These are phyloP conservation scores for Plasmopara viticola DNA, from an alignment of 352 stramenopile species.

Conservation along the genomic window DNA sequence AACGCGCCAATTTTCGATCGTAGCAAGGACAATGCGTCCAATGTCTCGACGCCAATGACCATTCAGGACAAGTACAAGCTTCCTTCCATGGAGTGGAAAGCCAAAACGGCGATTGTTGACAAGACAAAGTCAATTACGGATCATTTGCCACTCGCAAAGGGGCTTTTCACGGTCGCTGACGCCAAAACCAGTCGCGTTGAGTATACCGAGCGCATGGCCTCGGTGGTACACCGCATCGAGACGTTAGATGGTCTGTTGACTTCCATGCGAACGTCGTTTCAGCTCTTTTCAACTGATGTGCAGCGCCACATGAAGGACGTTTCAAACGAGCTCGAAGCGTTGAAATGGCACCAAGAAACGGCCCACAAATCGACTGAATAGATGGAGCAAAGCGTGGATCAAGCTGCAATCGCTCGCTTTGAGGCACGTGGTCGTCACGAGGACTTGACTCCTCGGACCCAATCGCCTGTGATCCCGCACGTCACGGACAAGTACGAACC, in stretches of 20 bases:
- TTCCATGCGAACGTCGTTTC: constrained; percentile 45
- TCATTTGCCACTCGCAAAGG: not conserved
- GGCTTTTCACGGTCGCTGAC: not conserved
- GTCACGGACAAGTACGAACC: constrained; percentile 68
- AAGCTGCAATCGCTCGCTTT: constrained; percentile 33
- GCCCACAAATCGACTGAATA: constrained; percentile 3
- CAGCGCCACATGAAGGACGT: constrained; percentile 47
- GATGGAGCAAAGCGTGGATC: constrained; percentile 41
- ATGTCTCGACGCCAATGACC: constrained; percentile 12
- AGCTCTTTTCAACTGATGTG: constrained; percentile 46
- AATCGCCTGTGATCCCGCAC: constrained; percentile 32
- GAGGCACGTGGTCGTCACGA: constrained; percentile 9
- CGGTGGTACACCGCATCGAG: constrained; percentile 32
- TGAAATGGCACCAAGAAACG: constrained; percentile 22
- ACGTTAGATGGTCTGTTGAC: constrained; percentile 32
- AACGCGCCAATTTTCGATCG: not conserved
- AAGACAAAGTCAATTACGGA: not conserved
- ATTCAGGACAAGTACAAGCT: constrained; percentile 46
- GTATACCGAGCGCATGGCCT: constrained; percentile 34
- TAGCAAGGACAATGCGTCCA: not conserved
- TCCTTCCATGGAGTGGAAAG: constrained; percentile 27
- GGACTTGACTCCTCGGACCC: constrained; percentile 13
- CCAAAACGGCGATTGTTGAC: constrained; percentile 1
- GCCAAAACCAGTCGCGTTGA: constrained; percentile 25
- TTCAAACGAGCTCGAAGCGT: constrained; percentile 41